Percentiles rank a stretch among this genome's conserved stretches.
Evolutionary conservation across 371 early-diverging fungal species (phyloP).

Genomic region (Zopfochytrium polystomum): DNA sequence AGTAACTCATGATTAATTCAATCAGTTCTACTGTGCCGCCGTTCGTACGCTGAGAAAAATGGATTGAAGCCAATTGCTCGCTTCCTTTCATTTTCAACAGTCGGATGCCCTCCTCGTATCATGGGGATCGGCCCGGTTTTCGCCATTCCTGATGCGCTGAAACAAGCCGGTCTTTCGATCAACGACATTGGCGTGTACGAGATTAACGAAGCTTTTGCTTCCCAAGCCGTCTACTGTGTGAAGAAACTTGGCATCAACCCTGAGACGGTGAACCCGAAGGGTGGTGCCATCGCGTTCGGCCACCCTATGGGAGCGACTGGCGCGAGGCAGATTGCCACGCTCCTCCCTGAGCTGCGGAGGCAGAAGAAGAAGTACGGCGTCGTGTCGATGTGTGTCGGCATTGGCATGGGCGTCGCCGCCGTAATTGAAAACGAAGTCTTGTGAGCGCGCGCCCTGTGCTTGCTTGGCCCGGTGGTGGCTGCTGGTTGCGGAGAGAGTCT

Average conservation of each 20-base stretch:
- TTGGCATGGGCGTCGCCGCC: conserved; percentile 95
- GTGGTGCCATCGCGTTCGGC: conserved; percentile 97
- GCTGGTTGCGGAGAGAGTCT: no score
- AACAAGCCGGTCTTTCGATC: conserved; percentile 74
- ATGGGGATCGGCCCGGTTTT: conserved; percentile 96
- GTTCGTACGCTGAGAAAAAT: conserved; percentile 85
- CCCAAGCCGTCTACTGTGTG: conserved; percentile 91
- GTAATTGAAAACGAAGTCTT: conserved; percentile 79
- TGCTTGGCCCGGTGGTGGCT: no score
- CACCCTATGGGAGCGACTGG: conserved; percentile 84
- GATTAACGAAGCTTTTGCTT: conserved; percentile 98
- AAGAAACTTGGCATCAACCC: conserved; percentile 78
- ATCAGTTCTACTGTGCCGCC: conserved; percentile 93
- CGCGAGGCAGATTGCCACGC: conserved; percentile 93
- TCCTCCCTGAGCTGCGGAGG: conserved; percentile 89
- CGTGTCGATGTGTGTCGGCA: conserved; percentile 68
- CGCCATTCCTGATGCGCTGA: conserved; percentile 87
- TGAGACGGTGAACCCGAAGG: conserved; percentile 96
- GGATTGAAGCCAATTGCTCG: conserved; percentile 85
- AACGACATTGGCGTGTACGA: conserved; percentile 69
- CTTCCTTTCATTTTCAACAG: conserved; percentile 83
- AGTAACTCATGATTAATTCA: no score
- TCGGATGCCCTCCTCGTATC: conserved; percentile 90
- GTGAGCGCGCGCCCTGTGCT: conserved; percentile 7
- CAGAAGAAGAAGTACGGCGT: conserved; percentile 71